A percentile compares a stretch with the other conserved stretches of the same genome.
Evolutionary conservation across 257 asterid genomes (phyloP).

Genomic region (Henckelia pumila): DNA sequence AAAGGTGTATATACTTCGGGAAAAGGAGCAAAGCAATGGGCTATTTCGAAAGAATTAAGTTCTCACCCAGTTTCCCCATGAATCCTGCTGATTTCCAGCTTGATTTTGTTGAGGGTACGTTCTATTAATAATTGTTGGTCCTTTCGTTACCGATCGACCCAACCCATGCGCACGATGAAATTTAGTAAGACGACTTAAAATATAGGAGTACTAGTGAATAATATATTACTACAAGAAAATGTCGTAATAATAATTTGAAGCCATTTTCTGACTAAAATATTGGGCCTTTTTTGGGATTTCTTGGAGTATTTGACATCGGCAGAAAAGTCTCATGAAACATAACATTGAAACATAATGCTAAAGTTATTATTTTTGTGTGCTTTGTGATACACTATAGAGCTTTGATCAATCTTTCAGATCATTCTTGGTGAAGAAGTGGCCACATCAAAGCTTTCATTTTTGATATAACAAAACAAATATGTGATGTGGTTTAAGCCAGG

Average conservation of each 20-base stretch:
- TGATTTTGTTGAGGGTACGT: conserved; percentile 94
- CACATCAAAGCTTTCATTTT: conserved; percentile 88
- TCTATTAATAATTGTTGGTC: too few species aligned
- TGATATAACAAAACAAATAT: conserved; percentile 90
- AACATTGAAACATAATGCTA: background rate
- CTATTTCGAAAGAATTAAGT: conserved; percentile 69
- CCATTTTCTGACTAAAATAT: too few species aligned
- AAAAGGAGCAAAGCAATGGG: conserved; percentile 63
- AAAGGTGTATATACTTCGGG: conserved; percentile 75
- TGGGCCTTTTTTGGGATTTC: too few species aligned
- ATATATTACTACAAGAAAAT: too few species aligned
- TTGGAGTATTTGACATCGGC: background rate
- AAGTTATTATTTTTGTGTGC: too few species aligned
- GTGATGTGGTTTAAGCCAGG: conserved; percentile 97
- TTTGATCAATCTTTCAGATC: conserved; percentile 47
- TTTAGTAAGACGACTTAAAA: too few species aligned
- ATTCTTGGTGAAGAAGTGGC: conserved; percentile 98
- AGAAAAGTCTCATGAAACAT: background rate
- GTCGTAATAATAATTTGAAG: too few species aligned
- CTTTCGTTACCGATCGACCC: too few species aligned
- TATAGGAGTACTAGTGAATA: too few species aligned
- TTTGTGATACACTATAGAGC: conserved; percentile 22
- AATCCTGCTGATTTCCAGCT: conserved; percentile 98
- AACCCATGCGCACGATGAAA: too few species aligned
- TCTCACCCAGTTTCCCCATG: conserved; percentile 74